A percentile compares a stretch with the other conserved stretches of the same genome.
phyloP scores from a whole-genome alignment of 208 protist species.

The Leishmania braziliensis region DNA sequence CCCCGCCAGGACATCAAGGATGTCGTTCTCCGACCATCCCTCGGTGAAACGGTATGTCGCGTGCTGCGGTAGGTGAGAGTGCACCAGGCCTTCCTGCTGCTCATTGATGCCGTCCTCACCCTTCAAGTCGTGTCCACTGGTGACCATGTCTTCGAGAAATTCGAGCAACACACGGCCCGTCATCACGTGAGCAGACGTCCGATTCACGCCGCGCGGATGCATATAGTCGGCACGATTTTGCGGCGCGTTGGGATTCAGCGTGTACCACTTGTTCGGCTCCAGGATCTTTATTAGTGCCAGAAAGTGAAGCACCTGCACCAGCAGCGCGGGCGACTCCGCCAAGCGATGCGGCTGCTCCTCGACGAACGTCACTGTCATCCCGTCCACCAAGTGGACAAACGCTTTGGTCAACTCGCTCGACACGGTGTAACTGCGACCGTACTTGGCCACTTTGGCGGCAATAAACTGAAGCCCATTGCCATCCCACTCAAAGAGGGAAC shows the following conservation, averaged over 20 bases:
- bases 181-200: conserved; percentile 38
- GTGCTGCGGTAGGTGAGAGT: not conserved
- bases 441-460: conserved; percentile 54
- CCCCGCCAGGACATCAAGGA: conserved; percentile 69
- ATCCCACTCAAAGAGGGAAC: conserved; percentile 63
- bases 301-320: conserved; percentile 80
- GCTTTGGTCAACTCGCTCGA: conserved; percentile 59
- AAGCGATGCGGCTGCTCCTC: conserved; percentile 75
- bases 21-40: conserved; percentile 38
- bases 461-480: conserved; percentile 82
- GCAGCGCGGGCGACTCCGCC: conserved; percentile 48
- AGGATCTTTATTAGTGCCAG: conserved; percentile 82
- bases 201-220: conserved; percentile 73
- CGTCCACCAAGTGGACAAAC: conserved; percentile 68
- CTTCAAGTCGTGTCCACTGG: conserved; percentile 8
- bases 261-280: conserved; percentile 89
- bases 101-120: not conserved
- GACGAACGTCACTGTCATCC: conserved; percentile 59
- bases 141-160: conserved; percentile 48
- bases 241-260: conserved; percentile 51
- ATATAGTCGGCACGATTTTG: conserved; percentile 85
- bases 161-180: conserved; percentile 71
- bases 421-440: conserved; percentile 69
- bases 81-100: not conserved
- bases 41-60: conserved; percentile 30